Percentiles rank a stretch among this genome's conserved stretches.
phyloP scores from a whole-genome alignment of 805 yeast species.

The Starmerella asiatica region DNA sequence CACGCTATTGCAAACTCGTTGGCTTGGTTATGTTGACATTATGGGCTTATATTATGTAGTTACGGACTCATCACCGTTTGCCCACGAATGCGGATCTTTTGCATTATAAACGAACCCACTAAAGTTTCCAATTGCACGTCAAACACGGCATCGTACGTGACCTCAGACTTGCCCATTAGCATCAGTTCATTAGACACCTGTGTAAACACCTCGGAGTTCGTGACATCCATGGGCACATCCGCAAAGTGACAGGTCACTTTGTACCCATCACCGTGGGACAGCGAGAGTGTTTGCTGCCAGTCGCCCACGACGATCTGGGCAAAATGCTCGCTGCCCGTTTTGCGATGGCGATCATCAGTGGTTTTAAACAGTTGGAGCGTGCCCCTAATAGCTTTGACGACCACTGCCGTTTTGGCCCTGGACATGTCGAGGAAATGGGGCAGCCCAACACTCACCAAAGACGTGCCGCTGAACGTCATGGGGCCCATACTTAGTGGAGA shows the following conservation, averaged over 20 bases:
- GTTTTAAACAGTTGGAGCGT: constrained; percentile 31
- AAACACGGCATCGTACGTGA: constrained; percentile 29
- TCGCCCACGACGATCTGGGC: constrained; percentile 31
- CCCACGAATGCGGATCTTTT: constrained; percentile 10
- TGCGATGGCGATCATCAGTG: constrained; percentile 5
- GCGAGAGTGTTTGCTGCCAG: constrained; percentile 35
- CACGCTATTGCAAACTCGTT: too few relatives aligned
- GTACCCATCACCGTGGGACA: constrained; percentile 22
- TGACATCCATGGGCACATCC: constrained; percentile 34
- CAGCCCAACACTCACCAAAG: constrained; percentile 20
- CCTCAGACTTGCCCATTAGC: constrained; percentile 29
- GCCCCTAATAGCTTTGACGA: constrained; percentile 33
- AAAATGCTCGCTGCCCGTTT: constrained; percentile 25
- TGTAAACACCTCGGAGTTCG: constrained; percentile 32
- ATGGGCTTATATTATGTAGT: too few relatives aligned
- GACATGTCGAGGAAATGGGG: constrained; percentile 20
- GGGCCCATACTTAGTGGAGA: background rate
- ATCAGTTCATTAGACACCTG: constrained; percentile 34
- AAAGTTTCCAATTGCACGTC: constrained; percentile 24
- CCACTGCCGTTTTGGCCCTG: constrained; percentile 20
- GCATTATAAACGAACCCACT: constrained; percentile 8
- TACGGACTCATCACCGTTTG: constrained; percentile 10
- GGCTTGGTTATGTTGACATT: too few relatives aligned
- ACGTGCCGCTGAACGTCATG: constrained; percentile 20
- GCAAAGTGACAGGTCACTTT: constrained; percentile 31